Evolutionary conservation across 257 asterid genomes (phyloP).

Genomic region (Nicotiana noctiflora): DNA sequence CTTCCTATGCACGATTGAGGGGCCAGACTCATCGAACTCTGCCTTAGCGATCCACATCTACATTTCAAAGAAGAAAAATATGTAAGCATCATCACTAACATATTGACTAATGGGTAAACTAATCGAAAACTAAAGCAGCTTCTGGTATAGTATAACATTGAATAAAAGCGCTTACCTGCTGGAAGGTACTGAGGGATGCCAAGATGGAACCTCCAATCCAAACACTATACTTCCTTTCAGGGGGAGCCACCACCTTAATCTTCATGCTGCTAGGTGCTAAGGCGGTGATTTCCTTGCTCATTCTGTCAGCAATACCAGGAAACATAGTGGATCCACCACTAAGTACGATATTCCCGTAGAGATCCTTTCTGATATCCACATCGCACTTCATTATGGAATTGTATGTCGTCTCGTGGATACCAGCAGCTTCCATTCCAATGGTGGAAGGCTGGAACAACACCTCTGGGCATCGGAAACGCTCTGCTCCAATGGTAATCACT

Average conservation of each 20-base stretch:
- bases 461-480: slow-evolving; percentile 11
- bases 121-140: background rate
- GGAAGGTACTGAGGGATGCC: slow-evolving; percentile 13
- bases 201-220: slow-evolving; percentile 11
- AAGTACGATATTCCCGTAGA: slow-evolving; percentile 7
- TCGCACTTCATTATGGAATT: slow-evolving; percentile 5
- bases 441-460: slow-evolving; percentile 10
- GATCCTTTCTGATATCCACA: slow-evolving; percentile 11
- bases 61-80: background rate
- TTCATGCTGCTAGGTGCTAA: slow-evolving; percentile 10
- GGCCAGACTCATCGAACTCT: slow-evolving; percentile 8
- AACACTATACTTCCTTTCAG: slow-evolving; percentile 13
- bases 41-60: slow-evolving; percentile 11
- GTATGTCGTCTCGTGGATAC: slow-evolving; percentile 7
- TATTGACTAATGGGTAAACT: background rate
- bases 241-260: slow-evolving; percentile 2
- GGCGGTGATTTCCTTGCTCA: slow-evolving; percentile 7
- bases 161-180: background rate
- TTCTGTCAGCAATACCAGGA: slow-evolving; percentile 12
- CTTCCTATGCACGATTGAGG: slow-evolving; percentile 8
- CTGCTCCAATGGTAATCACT: slow-evolving; percentile 10
- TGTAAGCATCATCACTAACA: background rate
- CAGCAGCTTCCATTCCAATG: slow-evolving; percentile 4
- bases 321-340: slow-evolving; percentile 14
- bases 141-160: background rate